phyloP scores from a whole-genome alignment of 768 basidiomycete species.

The Suillus fuscotomentosus region DNA sequence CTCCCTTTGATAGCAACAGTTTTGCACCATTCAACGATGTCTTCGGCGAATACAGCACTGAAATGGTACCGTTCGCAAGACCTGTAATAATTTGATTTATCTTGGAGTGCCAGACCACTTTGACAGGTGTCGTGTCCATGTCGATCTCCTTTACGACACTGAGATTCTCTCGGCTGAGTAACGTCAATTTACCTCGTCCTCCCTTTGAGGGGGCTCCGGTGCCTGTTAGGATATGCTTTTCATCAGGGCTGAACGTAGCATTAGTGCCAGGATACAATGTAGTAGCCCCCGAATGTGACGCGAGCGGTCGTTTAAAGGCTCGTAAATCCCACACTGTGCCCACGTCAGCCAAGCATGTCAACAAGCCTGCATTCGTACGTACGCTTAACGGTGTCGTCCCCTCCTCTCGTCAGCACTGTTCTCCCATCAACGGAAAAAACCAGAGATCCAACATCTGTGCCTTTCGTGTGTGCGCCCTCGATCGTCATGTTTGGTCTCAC shows the following conservation, averaged over 20 bases:
- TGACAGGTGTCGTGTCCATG: constrained; percentile 80
- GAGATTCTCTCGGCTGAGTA: constrained; percentile 69
- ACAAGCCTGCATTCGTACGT: constrained; percentile 34
- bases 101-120: constrained; percentile 91
- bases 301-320: constrained; percentile 86
- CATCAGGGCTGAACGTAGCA: constrained; percentile 93
- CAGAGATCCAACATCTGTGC: constrained; percentile 83
- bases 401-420: constrained; percentile 85
- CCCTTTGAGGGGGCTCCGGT: constrained; percentile 66
- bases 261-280: constrained; percentile 93
- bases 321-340: constrained; percentile 89
- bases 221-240: constrained; percentile 86
- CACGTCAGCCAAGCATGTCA: constrained; percentile 4
- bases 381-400: constrained; percentile 96
- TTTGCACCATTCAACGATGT: constrained; percentile 93
- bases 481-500: constrained; percentile 85
- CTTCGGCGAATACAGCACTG: constrained; percentile 88
- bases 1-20: constrained; percentile 83
- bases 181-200: constrained; percentile 67
- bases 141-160: constrained; percentile 66
- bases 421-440: constrained; percentile 87
- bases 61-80: constrained; percentile 83
- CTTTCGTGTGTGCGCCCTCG: constrained; percentile 86
- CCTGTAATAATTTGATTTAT: constrained; percentile 96
- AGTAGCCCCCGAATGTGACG: constrained; percentile 56